phyloP scores from a whole-genome alignment of 208 protist species.

The Leptomonas seymouri region DNA sequence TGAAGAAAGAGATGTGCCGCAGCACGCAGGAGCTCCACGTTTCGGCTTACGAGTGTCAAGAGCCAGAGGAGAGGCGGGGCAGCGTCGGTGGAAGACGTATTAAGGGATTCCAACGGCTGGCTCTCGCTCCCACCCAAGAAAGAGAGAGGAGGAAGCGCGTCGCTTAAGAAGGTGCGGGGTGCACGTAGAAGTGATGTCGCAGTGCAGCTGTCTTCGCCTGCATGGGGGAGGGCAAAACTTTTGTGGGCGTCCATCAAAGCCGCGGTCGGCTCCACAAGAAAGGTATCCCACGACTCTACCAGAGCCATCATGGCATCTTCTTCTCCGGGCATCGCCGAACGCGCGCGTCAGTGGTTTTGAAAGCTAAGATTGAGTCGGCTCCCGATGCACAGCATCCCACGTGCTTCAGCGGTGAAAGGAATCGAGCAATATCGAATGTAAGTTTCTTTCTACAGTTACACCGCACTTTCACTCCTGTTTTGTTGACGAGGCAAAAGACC shows the following conservation, averaged over 20 bases:
- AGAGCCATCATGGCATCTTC: conserved; percentile 35
- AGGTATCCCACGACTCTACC: conserved; percentile 41
- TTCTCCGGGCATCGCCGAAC: conserved; percentile 5
- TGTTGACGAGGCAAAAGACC: too few relatives aligned
- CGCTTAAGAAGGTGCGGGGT: conserved; percentile 25
- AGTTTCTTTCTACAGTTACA: too few relatives aligned
- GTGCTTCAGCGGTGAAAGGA: too few relatives aligned
- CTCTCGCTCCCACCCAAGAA: conserved; percentile 5
- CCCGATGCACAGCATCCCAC: too few relatives aligned
- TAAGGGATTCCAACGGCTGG: not conserved
- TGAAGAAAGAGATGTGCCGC: conserved; percentile 61
- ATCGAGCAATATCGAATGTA: too few relatives aligned
- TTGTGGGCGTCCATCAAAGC: not conserved
- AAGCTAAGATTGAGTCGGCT: too few relatives aligned
- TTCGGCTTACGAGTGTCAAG: conserved; percentile 67
- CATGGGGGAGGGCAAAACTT: not conserved
- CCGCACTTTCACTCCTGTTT: too few relatives aligned
- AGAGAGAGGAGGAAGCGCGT: conserved; percentile 14
- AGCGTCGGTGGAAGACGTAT: not conserved
- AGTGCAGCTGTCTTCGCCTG: not conserved
- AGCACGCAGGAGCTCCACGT: conserved; percentile 49
- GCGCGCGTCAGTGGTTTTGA: not conserved
- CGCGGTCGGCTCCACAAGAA: conserved; percentile 10
- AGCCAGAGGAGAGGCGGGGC: conserved; percentile 52
- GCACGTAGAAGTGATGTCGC: not conserved